Evolutionary conservation across 192 early-diverging fungal species (phyloP).

Genomic region (Haplosporangium gracile): DNA sequence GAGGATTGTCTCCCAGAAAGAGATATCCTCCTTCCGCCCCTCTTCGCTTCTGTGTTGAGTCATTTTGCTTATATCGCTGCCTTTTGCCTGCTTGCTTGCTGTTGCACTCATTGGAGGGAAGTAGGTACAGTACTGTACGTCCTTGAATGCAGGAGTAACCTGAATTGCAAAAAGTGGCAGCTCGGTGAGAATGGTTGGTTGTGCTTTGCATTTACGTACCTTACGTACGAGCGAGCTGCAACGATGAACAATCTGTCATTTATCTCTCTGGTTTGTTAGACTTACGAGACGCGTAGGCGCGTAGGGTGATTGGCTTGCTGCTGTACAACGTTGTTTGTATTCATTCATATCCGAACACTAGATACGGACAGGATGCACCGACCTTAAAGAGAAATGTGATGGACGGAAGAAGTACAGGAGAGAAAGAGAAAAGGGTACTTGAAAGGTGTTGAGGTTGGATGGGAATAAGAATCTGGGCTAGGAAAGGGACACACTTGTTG

Average conservation of each 20-base stretch:
- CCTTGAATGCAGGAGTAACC: too few relatives aligned
- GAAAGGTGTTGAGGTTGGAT: background rate
- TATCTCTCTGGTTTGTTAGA: too few relatives aligned
- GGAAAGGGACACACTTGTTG: background rate
- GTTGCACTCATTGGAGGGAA: background rate
- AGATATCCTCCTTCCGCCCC: background rate
- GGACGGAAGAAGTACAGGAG: background rate
- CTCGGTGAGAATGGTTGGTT: too few relatives aligned
- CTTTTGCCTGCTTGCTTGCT: background rate
- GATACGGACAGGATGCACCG: too few relatives aligned
- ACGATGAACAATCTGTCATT: too few relatives aligned
- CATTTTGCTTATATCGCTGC: background rate
- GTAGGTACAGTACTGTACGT: background rate
- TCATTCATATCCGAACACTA: too few relatives aligned
- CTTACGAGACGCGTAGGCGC: too few relatives aligned
- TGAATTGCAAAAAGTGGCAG: too few relatives aligned
- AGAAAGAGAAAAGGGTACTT: background rate
- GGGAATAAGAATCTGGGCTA: conserved; percentile 7
- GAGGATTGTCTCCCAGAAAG: background rate
- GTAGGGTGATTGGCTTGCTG: too few relatives aligned
- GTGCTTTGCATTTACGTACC: too few relatives aligned
- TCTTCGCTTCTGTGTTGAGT: background rate
- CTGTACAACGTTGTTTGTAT: too few relatives aligned
- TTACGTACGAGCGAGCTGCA: too few relatives aligned
- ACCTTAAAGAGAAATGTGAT: background rate